A percentile compares a stretch with the other conserved stretches of the same genome.
Conservation (phyloP, 768 basidiomycete species). For the Dacryopinax spathularia region DNA sequence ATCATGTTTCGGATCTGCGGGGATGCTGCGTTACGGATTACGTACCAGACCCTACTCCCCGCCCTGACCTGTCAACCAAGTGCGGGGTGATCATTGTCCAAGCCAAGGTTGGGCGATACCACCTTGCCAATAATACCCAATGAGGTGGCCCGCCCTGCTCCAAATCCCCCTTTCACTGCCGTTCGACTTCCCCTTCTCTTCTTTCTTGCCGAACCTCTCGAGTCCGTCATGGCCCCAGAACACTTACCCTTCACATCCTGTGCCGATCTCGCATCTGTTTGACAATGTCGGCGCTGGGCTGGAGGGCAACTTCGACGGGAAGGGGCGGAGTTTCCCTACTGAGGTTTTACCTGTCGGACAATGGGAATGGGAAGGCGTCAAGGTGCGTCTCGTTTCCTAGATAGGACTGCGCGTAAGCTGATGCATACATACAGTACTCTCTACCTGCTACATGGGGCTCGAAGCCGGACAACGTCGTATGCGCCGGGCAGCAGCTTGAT, state of each 20-base stretch:
- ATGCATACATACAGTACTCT: constrained; percentile 1
- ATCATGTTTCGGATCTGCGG: no score
- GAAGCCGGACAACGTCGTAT: constrained; percentile 33
- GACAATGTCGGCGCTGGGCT: constrained; percentile 12
- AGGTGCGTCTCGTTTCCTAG: constrained; percentile 3
- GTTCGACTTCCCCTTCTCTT: background rate
- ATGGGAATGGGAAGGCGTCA: constrained; percentile 7
- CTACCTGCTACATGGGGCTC: constrained; percentile 5
- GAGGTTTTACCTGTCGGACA: constrained; percentile 7
- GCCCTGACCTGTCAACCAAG: no score
- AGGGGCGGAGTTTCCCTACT: constrained; percentile 1
- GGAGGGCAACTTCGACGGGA: constrained; percentile 11
- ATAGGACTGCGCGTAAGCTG: background rate
- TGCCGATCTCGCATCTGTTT: constrained; percentile 10
- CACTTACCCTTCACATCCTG: constrained; percentile 7
- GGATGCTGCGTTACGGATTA: no score
- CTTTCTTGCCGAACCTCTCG: background rate
- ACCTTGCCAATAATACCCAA: background rate
- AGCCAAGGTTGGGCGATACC: no score
- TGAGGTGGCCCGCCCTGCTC: background rate
- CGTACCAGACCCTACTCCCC: no score
- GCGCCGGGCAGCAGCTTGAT: constrained; percentile 30
- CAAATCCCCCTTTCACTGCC: background rate
- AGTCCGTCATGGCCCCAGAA: background rate
- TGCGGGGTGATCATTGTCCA: no score